Evolutionary conservation across 331 rosid genomes (phyloP).

Genomic region (Malus hybrid): DNA sequence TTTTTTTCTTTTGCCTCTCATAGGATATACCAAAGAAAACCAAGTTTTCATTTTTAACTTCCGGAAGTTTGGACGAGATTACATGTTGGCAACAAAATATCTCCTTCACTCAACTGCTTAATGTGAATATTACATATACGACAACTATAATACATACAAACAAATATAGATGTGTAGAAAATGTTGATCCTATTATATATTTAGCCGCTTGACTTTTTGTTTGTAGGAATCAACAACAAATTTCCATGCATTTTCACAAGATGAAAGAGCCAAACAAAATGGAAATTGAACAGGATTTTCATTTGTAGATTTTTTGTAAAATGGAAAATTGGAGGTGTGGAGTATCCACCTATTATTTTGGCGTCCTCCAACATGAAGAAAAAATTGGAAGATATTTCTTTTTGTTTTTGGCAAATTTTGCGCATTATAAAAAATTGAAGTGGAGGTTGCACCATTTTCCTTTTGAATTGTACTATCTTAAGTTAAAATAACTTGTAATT

Average conservation of each 20-base stretch:
- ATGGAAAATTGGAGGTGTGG: background rate
- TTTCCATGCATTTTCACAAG: too few relatives aligned
- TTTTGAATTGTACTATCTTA: too few relatives aligned
- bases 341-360: background rate
- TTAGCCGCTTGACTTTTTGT: too few relatives aligned
- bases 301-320: background rate
- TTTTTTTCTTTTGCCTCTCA: background rate
- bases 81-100: background rate
- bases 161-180: background rate
- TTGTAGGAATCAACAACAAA: too few relatives aligned
- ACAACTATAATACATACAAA: background rate
- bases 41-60: too few relatives aligned
- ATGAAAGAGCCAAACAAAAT: too few relatives aligned
- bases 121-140: background rate
- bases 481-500: too few relatives aligned
- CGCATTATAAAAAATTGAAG: too few relatives aligned
- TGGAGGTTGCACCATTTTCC: background rate
- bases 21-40: background rate
- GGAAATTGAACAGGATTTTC: too few relatives aligned
- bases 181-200: too few relatives aligned
- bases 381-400: background rate
- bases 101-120: background rate
- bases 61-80: background rate
- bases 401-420: too few relatives aligned
- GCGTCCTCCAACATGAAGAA: background rate